A percentile compares a stretch with the other conserved stretches of the same genome.
These are phyloP conservation scores for Phytopythium oedochilum DNA, from an alignment of 352 stramenopile genomes.

Conservation along the genomic window DNA sequence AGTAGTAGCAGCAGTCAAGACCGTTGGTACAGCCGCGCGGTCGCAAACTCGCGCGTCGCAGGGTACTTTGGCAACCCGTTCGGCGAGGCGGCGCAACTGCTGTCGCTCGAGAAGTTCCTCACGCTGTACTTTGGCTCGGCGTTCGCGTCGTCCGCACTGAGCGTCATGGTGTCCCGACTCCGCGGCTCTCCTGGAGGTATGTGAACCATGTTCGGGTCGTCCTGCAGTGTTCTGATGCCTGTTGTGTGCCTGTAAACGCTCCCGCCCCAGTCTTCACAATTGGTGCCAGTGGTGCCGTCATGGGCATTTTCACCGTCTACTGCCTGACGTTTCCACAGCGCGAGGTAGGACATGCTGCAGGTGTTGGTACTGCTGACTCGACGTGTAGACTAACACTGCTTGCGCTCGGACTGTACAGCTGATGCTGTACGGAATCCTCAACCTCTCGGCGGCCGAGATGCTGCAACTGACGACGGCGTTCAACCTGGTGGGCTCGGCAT, in stretches of 20 bases:
- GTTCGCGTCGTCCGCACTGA: slow-evolving; percentile 62
- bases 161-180: slow-evolving; percentile 58
- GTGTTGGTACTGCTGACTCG: background rate
- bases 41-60: slow-evolving; percentile 42
- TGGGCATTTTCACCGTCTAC: slow-evolving; percentile 73
- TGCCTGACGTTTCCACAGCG: slow-evolving; percentile 68
- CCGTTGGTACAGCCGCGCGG: slow-evolving; percentile 43
- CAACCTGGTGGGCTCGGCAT: slow-evolving; percentile 52
- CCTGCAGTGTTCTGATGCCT: background rate
- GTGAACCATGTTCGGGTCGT: background rate
- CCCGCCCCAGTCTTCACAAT: slow-evolving; percentile 62
- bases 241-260: too few species aligned
- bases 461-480: slow-evolving; percentile 59
- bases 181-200: slow-evolving; percentile 51
- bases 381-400: too few species aligned
- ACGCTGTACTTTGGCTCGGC: slow-evolving; percentile 69
- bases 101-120: slow-evolving; percentile 63
- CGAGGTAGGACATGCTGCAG: slow-evolving; percentile 24
- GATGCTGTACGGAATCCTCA: slow-evolving; percentile 54
- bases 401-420: too few species aligned
- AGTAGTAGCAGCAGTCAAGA: slow-evolving; percentile 8
- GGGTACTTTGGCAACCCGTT: slow-evolving; percentile 22
- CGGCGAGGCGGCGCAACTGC: slow-evolving; percentile 19
- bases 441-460: slow-evolving; percentile 58
- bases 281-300: slow-evolving; percentile 75